Evolutionary conservation across 2,329 filamentous ascomycete genomes (phyloP), one percentile per base, ranked within the genome.

Genomic region (Ampelomyces quisqualis): DNA sequence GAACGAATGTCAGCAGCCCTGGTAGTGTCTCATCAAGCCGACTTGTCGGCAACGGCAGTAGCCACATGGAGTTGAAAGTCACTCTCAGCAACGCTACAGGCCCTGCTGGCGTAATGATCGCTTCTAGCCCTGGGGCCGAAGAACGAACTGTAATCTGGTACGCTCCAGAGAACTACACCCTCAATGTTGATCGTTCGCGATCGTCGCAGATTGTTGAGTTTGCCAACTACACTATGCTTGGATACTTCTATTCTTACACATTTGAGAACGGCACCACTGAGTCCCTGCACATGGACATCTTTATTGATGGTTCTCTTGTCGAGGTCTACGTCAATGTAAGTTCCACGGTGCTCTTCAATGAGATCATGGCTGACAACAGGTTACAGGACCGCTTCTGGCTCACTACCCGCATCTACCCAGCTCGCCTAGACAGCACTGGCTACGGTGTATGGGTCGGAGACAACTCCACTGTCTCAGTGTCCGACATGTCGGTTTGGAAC

Each of bases 71-170:
- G 38, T 53, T 76, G 26, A 64, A 59, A 8, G 70, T 70, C 1
- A 69, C 68, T 4, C 54, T 72, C 23, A 60, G 58, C 32, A 62
- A 67, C 45, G 57, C 64, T 40, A 67, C 61, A 14, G 72, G 70
- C 7, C 60, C 67, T 14, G 68, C 66, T 15, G 73, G 73, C 34
- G 49, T 77, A 19, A 64, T 58, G 10, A 61, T 77, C 30, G 71
- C 64, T 15, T 66, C 70, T 11, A 74, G 72, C 1, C 68, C 71
- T 0, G 68, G 67, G 8, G 61, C 62, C 13, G 64, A 68, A 28
- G 74, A 76, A 48, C 67, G 70, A 50, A 76, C 73, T 1, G 57
- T 61, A 24, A 70, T 76, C 41, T 69, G 65, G 49, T 76, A 72
- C 50, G 58, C 70, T 42, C 73, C 73, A 0, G 58, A 64, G n/a